A percentile compares a stretch with the other conserved stretches of the same genome.
phyloP scores from a whole-genome alignment of 306 rosid genomes.

The Quercus variabilis region DNA sequence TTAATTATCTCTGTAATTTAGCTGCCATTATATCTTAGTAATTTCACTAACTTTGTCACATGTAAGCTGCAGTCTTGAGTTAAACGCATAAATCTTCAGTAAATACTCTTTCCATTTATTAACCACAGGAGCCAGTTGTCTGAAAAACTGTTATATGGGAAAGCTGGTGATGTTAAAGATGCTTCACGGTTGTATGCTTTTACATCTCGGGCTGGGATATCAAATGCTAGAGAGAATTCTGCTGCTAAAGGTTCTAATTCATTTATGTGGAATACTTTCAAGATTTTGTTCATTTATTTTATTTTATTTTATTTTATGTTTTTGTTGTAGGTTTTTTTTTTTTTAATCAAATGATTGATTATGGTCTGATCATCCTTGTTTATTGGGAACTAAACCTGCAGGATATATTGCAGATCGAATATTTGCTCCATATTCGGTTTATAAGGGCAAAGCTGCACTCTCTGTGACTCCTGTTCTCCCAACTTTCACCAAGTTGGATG shows the following conservation, averaged over 20 bases:
- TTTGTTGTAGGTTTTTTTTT: not conserved
- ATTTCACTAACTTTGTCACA: not conserved
- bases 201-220: conserved; percentile 35
- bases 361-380: not conserved
- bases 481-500: conserved; percentile 71
- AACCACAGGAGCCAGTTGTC: conserved; percentile 34
- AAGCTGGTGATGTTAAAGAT: conserved; percentile 28
- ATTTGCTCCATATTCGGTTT: conserved; percentile 66
- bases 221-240: conserved; percentile 42
- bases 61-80: not conserved
- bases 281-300: not conserved
- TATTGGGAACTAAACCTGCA: conserved; percentile 26
- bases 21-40: not conserved
- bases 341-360: not conserved
- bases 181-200: conserved; percentile 15
- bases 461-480: conserved; percentile 72
- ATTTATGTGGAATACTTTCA: not conserved
- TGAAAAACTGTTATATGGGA: conserved; percentile 27
- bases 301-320: not conserved
- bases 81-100: not conserved
- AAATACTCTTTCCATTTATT: not conserved
- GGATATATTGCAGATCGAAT: conserved; percentile 44
- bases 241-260: conserved; percentile 48
- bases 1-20: not conserved
- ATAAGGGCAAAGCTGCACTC: conserved; percentile 90